Evolutionary conservation across 768 basidiomycete species (phyloP), one percentile per base, ranked within the genome.

Genomic region (Calocybe cyanea): DNA sequence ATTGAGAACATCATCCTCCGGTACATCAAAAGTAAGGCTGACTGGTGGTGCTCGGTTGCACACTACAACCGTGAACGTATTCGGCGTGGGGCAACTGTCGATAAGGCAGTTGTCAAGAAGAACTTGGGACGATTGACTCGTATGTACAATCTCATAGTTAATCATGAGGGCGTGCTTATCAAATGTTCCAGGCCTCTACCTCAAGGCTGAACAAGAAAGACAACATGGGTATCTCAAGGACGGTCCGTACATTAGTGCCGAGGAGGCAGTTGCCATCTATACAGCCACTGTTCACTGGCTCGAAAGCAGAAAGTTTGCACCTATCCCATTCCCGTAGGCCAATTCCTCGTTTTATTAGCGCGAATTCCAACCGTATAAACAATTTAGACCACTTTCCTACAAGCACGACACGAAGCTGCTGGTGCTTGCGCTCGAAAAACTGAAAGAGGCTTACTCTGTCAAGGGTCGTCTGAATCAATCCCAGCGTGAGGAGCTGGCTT

Each of bases 201-300:
- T 98, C 57, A 99, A 99, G 70, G 95, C 96, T 19, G 96, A 99
- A 69, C 96, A 99, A 62, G 96, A 99, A 69, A 76, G 96, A 50
- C 96, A 98, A 64, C 95, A 99, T 57, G 94, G 87, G 2, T 99
- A 99, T 63, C 82, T 99, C 53, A 98, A 99, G 72, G 96, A 99
- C 65, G 96, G 96, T 41, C 96, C 96, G 5, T 98, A 99, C 63
- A 93, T 99, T 66, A 95, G 91, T 55, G 93, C 95, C 10, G 96
- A 98, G 64, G 96, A 98, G 62, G 96, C 95, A 42, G 95, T 98
- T 17, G 96, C 96, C 2, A 93, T 98, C 60, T 99, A 98, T 67
- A 95, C 95, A 0, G 92, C 94, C 8, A 97, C 95, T 0, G 95
- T 98, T 2, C 95, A 99, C 66, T 99, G 96, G 96, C 75, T 99